Evolutionary conservation across 129 eudicot genomes (phyloP).

Genomic region (Chrysanthemum lavandulifolium): DNA sequence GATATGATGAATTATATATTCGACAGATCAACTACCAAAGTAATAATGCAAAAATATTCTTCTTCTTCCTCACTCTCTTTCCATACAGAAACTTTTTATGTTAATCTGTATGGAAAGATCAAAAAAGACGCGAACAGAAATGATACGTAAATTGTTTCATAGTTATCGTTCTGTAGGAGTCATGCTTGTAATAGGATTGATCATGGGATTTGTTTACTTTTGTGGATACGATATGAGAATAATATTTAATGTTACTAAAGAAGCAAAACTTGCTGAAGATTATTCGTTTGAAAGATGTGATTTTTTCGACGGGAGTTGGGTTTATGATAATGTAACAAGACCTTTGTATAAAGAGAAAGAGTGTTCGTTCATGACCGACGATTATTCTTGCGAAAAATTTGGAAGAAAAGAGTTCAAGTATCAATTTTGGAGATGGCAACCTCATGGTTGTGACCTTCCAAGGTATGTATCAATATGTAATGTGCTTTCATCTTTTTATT

Average conservation of each 20-base stretch:
- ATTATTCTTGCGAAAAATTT: constrained; percentile 17
- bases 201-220: constrained; percentile 12
- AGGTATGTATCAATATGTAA: not conserved
- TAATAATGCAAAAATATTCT: not conserved
- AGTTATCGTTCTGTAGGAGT: constrained; percentile 1
- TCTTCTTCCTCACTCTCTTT: not conserved
- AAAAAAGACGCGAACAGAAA: not conserved
- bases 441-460: constrained; percentile 36
- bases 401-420: constrained; percentile 32
- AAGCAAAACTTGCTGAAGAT: not conserved
- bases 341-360: constrained; percentile 29
- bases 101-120: no score
- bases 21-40: not conserved
- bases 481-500: no score
- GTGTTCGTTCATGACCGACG: constrained; percentile 18
- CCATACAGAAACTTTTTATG: no score
- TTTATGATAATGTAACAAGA: constrained; percentile 22
- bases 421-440: constrained; percentile 37
- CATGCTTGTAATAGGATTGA: constrained; percentile 7
- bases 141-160: constrained; percentile 1
- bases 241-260: not conserved
- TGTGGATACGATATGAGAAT: not conserved
- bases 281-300: constrained; percentile 18
- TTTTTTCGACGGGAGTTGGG: constrained; percentile 31
- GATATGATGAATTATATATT: not conserved